A percentile compares a stretch with the other conserved stretches of the same genome.
Evolutionary conservation across 2,329 filamentous ascomycete species (phyloP).

Genomic region (Fusarium guadeloupense): DNA sequence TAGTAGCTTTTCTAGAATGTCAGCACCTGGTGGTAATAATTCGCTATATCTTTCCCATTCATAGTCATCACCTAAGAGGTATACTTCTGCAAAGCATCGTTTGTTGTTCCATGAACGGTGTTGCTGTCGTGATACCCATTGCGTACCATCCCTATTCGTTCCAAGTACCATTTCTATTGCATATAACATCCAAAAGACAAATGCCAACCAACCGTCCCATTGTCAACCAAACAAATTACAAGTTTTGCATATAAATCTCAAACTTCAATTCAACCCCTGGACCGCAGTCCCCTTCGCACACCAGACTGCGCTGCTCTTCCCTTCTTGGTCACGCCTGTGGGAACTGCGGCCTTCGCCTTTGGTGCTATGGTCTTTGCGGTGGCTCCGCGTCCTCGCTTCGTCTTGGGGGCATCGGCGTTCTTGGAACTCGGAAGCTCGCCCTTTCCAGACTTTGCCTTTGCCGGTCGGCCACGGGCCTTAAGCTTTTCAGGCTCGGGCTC

Average conservation of each 20-base stretch:
- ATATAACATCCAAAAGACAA: background rate
- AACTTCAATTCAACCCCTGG: constrained; percentile 16
- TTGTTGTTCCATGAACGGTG: constrained; percentile 4
- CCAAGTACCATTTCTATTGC: constrained; percentile 1
- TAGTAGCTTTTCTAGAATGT: background rate
- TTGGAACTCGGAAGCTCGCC: constrained; percentile 37
- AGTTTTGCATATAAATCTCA: background rate
- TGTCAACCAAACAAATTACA: background rate
- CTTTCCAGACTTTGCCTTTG: constrained; percentile 39
- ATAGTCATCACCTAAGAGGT: background rate
- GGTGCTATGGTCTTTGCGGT: constrained; percentile 5
- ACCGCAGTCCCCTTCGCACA: constrained; percentile 31
- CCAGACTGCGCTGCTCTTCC: constrained; percentile 26
- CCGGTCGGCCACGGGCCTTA: constrained; percentile 28
- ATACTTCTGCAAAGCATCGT: background rate
- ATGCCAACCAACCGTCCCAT: background rate
- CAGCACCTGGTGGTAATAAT: background rate
- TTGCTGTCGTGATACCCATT: background rate
- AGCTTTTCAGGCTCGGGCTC: constrained; percentile 17
- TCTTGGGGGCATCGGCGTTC: background rate
- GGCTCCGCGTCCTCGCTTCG: constrained; percentile 27
- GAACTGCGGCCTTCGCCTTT: constrained; percentile 19
- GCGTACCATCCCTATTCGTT: background rate
- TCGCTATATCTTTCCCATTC: background rate
- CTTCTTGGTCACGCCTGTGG: constrained; percentile 35